Conservation (phyloP, 2,329 filamentous ascomycete genomes). For the Fonsecaea nubica region DNA sequence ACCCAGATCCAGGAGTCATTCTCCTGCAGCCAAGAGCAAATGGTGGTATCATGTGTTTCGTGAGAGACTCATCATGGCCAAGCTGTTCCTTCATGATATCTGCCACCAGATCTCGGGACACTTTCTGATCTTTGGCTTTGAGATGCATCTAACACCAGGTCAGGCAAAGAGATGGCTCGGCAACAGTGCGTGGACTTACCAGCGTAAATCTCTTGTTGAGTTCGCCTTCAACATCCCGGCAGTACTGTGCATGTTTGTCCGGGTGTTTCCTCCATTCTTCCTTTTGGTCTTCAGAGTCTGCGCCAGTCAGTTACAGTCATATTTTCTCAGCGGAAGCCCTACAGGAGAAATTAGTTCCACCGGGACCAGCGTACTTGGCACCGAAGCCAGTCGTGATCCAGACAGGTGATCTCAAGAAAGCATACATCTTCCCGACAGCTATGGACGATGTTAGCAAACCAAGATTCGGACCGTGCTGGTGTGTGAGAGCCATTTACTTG, state of each 20-base stretch:
- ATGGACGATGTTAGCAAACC: not conserved
- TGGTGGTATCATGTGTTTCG: constrained; percentile 56
- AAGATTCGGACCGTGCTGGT: not conserved
- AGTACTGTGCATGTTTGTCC: constrained; percentile 51
- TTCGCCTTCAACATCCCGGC: constrained; percentile 57
- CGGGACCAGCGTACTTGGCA: constrained; percentile 35
- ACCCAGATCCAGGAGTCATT: constrained; percentile 52
- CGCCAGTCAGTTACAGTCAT: constrained; percentile 3
- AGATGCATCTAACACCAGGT: constrained; percentile 29
- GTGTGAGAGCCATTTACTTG: constrained; percentile 30
- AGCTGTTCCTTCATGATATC: constrained; percentile 36
- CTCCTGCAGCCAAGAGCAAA: constrained; percentile 54
- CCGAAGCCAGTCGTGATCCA: constrained; percentile 40
- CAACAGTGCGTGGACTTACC: constrained; percentile 11
- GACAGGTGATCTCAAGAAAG: constrained; percentile 33
- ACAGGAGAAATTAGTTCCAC: constrained; percentile 36
- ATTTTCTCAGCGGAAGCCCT: not conserved
- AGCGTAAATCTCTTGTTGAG: constrained; percentile 60
- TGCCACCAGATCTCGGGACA: constrained; percentile 44
- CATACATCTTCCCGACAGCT: constrained; percentile 42
- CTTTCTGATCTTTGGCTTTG: constrained; percentile 38
- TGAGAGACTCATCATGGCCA: constrained; percentile 48
- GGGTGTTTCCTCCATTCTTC: constrained; percentile 51
- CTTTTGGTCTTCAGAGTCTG: constrained; percentile 35
- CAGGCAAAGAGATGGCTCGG: not conserved